Conservation (phyloP, 2,329 filamentous ascomycete genomes). For the Xylaria sp. region DNA sequence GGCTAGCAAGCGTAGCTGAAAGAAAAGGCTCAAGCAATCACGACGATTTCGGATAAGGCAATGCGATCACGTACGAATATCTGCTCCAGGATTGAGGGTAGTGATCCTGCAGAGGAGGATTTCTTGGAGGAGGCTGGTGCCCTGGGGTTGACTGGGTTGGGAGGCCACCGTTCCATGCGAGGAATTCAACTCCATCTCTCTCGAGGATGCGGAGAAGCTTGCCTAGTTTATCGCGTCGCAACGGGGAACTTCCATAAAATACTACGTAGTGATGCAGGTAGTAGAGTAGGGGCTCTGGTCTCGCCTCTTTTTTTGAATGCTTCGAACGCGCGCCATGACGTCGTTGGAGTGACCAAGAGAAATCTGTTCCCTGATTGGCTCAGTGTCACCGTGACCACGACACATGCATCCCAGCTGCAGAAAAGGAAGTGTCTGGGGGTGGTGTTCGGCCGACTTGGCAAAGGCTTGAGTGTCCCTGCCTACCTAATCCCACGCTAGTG, state of each 20-base stretch:
- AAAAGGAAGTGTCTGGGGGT: conserved; percentile 27
- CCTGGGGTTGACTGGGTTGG: conserved; percentile 79
- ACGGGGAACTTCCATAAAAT: too few relatives aligned
- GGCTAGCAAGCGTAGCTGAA: conserved; percentile 82
- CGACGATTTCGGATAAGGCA: conserved; percentile 77
- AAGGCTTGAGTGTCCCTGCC: conserved; percentile 30
- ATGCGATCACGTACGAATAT: conserved; percentile 93
- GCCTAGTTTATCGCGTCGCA: conserved; percentile 60
- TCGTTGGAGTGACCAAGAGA: too few relatives aligned
- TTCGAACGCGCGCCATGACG: too few relatives aligned
- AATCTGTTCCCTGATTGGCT: too few relatives aligned
- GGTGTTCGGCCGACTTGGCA: conserved; percentile 34
- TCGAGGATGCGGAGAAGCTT: conserved; percentile 75
- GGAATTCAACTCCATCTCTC: conserved; percentile 78
- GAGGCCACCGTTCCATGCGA: conserved; percentile 88
- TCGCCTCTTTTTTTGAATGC: too few relatives aligned
- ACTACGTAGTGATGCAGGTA: too few relatives aligned
- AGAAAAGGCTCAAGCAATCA: conserved; percentile 78
- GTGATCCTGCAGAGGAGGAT: conserved; percentile 76
- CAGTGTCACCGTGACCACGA: too few relatives aligned
- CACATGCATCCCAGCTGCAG: conserved; percentile 38
- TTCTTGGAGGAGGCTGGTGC: conserved; percentile 82
- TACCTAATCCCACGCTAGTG: conserved; percentile 31
- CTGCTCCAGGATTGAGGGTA: conserved; percentile 82
- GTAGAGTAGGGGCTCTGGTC: too few relatives aligned